phyloP scores from a whole-genome alignment of 345 rosid genomes.

The Eucalyptus polyanthemos region DNA sequence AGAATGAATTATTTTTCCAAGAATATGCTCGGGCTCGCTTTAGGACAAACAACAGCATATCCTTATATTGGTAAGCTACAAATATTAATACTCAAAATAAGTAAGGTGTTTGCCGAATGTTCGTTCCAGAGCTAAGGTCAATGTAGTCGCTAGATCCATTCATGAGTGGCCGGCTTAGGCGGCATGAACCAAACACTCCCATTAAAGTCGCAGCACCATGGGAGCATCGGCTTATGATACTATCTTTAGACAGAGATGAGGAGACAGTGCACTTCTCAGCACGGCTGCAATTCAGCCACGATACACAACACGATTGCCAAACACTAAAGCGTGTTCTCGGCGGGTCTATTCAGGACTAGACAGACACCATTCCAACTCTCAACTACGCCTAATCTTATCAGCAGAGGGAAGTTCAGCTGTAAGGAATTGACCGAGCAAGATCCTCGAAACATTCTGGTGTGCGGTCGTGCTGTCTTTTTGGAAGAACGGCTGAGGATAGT shows the following conservation, averaged over 20 bases:
- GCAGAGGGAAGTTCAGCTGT: background rate
- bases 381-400: accelerated
- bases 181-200: background rate
- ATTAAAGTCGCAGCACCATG: background rate
- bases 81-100: background rate
- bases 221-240: background rate
- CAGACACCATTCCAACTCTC: background rate
- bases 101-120: background rate
- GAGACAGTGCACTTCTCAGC: background rate
- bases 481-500: background rate
- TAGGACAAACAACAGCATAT: background rate
- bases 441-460: accelerated
- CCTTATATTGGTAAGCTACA: background rate
- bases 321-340: background rate
- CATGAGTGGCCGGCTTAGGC: background rate
- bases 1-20: background rate
- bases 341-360: background rate
- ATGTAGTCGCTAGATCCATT: background rate
- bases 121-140: background rate
- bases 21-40: background rate
- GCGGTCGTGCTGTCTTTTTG: background rate
- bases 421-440: background rate
- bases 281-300: background rate
- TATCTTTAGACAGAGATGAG: background rate
- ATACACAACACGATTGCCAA: background rate